Conservation (phyloP, 2,329 filamentous ascomycete species). For the Fusarium penzigii region DNA sequence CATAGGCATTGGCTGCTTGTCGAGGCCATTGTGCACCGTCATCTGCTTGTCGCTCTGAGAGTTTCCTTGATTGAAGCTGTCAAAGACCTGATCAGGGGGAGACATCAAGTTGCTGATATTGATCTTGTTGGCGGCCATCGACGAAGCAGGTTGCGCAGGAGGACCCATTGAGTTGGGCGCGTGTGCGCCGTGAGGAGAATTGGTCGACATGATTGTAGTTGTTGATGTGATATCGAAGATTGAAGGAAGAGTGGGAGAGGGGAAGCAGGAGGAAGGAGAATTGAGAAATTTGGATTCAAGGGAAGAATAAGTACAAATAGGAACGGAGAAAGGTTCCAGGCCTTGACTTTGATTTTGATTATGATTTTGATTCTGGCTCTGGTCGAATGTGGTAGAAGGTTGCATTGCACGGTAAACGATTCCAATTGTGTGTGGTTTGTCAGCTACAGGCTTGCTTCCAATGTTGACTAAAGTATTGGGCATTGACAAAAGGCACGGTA, state of each 20-base stretch:
- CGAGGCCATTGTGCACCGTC: slow-evolving; percentile 26
- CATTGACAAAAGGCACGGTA: slow-evolving; percentile 1
- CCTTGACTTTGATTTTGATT: neutral
- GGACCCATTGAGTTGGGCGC: slow-evolving; percentile 31
- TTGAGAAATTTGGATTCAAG: slow-evolving; percentile 12
- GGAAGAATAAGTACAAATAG: too few relatives aligned
- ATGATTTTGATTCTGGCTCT: too few relatives aligned
- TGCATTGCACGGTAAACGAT: slow-evolving; percentile 23
- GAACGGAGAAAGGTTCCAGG: too few relatives aligned
- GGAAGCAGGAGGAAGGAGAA: slow-evolving; percentile 14
- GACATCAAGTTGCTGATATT: slow-evolving; percentile 62
- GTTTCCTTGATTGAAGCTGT: slow-evolving; percentile 49
- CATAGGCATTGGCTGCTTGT: slow-evolving; percentile 43
- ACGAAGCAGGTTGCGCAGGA: slow-evolving; percentile 26
- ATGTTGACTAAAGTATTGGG: slow-evolving; percentile 19
- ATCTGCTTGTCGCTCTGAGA: slow-evolving; percentile 15
- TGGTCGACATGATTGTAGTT: slow-evolving; percentile 29
- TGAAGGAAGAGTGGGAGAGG: slow-evolving; percentile 12
- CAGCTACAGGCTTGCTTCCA: slow-evolving; percentile 31
- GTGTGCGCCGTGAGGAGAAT: slow-evolving; percentile 22
- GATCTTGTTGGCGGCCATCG: slow-evolving; percentile 41
- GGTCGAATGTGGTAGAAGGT: slow-evolving; percentile 36
- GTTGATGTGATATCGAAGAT: slow-evolving; percentile 12
- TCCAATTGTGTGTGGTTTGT: slow-evolving; percentile 34
- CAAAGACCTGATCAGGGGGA: slow-evolving; percentile 57